Conservation (phyloP, 2,329 filamentous ascomycete species). For the Fusarium nanum region DNA sequence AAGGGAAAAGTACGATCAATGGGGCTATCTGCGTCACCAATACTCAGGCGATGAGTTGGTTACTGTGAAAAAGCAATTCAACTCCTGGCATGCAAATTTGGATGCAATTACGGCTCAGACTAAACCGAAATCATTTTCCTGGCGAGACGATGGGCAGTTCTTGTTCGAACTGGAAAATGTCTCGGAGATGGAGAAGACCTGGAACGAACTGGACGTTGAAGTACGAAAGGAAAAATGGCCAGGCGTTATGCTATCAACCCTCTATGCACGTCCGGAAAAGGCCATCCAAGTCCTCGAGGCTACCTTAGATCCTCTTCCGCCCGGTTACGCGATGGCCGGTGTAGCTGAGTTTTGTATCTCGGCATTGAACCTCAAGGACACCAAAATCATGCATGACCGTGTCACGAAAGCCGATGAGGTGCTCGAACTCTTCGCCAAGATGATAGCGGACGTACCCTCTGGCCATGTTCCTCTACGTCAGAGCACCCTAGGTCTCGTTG, state of each 20-base stretch:
- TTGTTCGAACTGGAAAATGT: slow-evolving; percentile 48
- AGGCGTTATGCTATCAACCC: slow-evolving; percentile 51
- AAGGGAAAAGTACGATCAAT: slow-evolving; percentile 44
- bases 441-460: slow-evolving; percentile 47
- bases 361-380: slow-evolving; percentile 29
- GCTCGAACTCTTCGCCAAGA: slow-evolving; percentile 46
- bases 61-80: slow-evolving; percentile 41
- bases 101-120: slow-evolving; percentile 31
- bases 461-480: slow-evolving; percentile 54
- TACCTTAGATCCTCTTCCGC: slow-evolving; percentile 52
- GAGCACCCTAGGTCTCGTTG: slow-evolving; percentile 51
- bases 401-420: slow-evolving; percentile 46
- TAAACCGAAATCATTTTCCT: slow-evolving; percentile 40
- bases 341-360: slow-evolving; percentile 49
- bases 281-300: slow-evolving; percentile 51
- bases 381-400: slow-evolving; percentile 39
- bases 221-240: slow-evolving; percentile 49
- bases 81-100: slow-evolving; percentile 48
- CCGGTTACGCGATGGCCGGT: slow-evolving; percentile 55
- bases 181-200: slow-evolving; percentile 50
- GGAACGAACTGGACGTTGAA: slow-evolving; percentile 47
- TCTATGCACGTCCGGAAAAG: slow-evolving; percentile 50
- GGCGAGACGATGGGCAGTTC: slow-evolving; percentile 45
- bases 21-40: slow-evolving; percentile 50
- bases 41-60: slow-evolving; percentile 39